phyloP scores from a whole-genome alignment of 768 basidiomycete species.

The Boletus patriciae region DNA sequence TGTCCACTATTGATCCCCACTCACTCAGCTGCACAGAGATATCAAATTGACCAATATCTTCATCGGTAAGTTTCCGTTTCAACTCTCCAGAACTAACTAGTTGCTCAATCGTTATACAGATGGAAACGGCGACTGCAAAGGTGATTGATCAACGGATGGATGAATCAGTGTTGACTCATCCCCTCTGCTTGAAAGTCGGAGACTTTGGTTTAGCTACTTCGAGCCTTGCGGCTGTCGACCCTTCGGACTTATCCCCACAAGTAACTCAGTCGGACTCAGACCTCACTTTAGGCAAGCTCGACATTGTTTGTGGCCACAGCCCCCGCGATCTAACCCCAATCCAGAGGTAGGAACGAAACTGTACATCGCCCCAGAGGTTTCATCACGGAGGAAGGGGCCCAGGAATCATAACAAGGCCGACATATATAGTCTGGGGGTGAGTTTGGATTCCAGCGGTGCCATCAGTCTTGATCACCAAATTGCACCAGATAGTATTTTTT shows the following conservation, averaged over 20 bases:
- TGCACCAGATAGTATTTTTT: conserved; percentile 84
- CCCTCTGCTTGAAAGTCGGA: conserved; percentile 53
- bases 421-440: conserved; percentile 89
- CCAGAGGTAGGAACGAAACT: conserved; percentile 86
- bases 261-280: conserved; percentile 53
- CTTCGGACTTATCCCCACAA: conserved; percentile 59
- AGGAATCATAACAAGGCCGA: conserved; percentile 87
- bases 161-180: not conserved
- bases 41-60: conserved; percentile 95
- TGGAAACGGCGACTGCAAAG: conserved; percentile 82
- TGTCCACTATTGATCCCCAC: conserved; percentile 26
- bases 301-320: not conserved
- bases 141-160: conserved; percentile 30
- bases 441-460: conserved; percentile 24
- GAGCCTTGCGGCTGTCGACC: conserved; percentile 74
- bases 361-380: conserved; percentile 93
- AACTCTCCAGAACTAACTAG: not conserved
- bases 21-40: conserved; percentile 71
- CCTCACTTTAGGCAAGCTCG: conserved; percentile 65
- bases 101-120: conserved; percentile 43
- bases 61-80: conserved; percentile 58
- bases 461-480: not conserved
- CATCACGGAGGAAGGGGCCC: conserved; percentile 58
- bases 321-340: not conserved
- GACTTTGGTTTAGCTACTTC: conserved; percentile 93